Evolutionary conservation across 2,329 filamentous ascomycete genomes (phyloP).

Genomic region (Paecilomyces variotii): DNA sequence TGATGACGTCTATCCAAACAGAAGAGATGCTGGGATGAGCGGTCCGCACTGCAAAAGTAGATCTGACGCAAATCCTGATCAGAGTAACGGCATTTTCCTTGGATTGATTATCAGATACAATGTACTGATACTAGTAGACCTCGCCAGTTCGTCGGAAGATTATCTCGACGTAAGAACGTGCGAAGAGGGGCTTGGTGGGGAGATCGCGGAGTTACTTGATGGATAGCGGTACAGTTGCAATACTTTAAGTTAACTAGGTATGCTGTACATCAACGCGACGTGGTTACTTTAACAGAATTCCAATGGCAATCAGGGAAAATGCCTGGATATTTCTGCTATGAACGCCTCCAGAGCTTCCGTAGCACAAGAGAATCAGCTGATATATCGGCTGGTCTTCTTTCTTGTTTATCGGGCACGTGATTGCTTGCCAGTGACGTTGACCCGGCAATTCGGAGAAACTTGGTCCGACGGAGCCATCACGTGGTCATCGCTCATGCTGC

Average conservation of each 20-base stretch:
- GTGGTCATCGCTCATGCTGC: not conserved
- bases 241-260: not conserved
- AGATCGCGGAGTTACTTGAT: not conserved
- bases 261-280: not conserved
- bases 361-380: not conserved
- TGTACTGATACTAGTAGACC: not conserved
- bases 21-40: not conserved
- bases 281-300: not conserved
- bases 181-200: not conserved
- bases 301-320: not conserved
- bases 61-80: not conserved
- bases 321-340: not conserved
- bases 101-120: not conserved
- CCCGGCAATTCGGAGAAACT: not conserved
- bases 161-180: not conserved
- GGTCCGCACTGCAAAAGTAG: not conserved
- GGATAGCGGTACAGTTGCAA: not conserved
- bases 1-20: constrained; percentile 9
- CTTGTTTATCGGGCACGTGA: not conserved
- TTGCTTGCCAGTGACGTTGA: not conserved
- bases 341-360: not conserved
- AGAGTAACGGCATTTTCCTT: not conserved
- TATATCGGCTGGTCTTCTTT: not conserved
- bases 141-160: not conserved
- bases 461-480: not conserved